phyloP scores from a whole-genome alignment of 192 early-diverging fungal species.

The Phlyctochytrium planicorne region DNA sequence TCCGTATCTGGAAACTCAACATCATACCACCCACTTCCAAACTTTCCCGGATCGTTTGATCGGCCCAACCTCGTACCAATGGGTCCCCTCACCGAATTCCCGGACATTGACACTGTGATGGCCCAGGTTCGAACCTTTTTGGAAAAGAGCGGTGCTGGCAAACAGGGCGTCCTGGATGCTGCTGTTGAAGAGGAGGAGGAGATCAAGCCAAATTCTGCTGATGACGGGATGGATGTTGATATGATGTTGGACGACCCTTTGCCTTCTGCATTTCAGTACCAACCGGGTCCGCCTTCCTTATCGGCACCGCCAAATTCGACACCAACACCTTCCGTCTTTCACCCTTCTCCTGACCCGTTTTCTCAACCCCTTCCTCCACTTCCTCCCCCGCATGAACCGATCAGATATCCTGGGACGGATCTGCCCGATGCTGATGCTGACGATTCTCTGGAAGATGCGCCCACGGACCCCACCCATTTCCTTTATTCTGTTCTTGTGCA shows the following conservation, averaged over 20 bases:
- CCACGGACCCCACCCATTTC: constrained; percentile 6
- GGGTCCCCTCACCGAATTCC: not conserved
- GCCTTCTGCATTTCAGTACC: not conserved
- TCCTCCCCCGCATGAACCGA: no score
- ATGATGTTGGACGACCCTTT: not conserved
- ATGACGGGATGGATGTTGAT: not conserved
- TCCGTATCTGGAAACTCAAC: no score
- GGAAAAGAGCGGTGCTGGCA: not conserved
- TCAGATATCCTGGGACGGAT: no score
- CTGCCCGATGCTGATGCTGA: not conserved
- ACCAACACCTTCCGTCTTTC: not conserved
- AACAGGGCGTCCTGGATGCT: not conserved
- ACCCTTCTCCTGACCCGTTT: not conserved
- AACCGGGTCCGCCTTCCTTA: no score
- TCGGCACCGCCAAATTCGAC: no score
- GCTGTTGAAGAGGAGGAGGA: not conserved
- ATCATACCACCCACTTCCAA: not conserved
- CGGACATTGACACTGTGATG: not conserved
- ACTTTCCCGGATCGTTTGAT: not conserved
- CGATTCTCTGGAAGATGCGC: not conserved
- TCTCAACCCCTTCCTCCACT: not conserved
- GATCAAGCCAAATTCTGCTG: not conserved
- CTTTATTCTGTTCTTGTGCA: not conserved
- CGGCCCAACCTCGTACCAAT: not conserved
- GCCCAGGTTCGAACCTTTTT: not conserved